These are phyloP conservation scores for Geotrichum restrictum DNA, from an alignment of 1,139 yeast species.

Conservation along the genomic window DNA sequence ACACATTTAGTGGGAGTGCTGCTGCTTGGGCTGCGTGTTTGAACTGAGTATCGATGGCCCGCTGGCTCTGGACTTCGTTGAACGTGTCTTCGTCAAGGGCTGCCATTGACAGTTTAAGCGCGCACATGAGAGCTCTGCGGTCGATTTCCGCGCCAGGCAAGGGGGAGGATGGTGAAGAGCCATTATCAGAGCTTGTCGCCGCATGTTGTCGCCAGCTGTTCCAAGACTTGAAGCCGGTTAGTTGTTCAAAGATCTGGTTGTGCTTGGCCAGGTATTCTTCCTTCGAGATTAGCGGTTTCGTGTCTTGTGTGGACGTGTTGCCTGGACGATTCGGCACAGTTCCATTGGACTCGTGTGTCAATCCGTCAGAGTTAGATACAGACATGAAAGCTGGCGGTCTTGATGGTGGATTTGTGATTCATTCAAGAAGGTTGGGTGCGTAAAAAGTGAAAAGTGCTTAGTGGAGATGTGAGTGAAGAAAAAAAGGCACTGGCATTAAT, in stretches of 20 bases:
- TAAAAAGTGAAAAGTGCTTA: too few species aligned
- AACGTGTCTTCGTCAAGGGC: slow-evolving; percentile 26
- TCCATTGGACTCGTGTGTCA: slow-evolving; percentile 4
- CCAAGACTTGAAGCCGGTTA: slow-evolving; percentile 26
- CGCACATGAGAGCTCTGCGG: slow-evolving; percentile 21
- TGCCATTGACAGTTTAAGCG: slow-evolving; percentile 25
- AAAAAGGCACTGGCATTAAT: too few species aligned
- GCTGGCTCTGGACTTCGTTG: slow-evolving; percentile 25
- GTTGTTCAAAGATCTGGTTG: slow-evolving; percentile 25
- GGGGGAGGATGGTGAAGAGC: not conserved
- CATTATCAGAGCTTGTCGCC: not conserved
- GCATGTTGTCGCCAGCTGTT: slow-evolving; percentile 19
- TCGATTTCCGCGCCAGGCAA: slow-evolving; percentile 15
- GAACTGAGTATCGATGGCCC: slow-evolving; percentile 9
- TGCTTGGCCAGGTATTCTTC: slow-evolving; percentile 27
- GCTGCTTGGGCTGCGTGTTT: not conserved
- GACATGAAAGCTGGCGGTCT: slow-evolving; percentile 10
- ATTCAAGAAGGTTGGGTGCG: slow-evolving; percentile 2
- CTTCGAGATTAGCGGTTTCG: slow-evolving; percentile 22
- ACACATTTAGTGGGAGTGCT: not conserved
- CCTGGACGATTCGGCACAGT: not conserved
- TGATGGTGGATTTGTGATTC: not conserved
- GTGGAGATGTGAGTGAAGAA: too few species aligned
- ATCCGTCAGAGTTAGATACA: slow-evolving; percentile 9
- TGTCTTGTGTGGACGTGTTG: not conserved